Base-by-base conservation (phyloP, 257 asterid species). In the Linderniella brevidens region DNA sequence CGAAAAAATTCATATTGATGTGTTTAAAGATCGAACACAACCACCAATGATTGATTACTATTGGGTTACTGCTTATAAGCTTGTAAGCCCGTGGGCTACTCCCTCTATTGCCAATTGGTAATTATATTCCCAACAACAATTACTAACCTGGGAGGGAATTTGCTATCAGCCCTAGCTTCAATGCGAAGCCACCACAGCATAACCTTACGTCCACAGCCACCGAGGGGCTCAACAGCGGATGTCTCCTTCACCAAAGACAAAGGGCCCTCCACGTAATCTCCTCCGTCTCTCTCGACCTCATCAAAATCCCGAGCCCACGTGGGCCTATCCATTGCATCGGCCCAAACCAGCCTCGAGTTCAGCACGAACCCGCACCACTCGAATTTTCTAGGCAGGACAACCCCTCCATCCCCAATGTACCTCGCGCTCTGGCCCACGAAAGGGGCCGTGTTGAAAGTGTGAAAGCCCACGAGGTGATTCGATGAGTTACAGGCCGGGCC, bases 161-260 rank as follows among this genome's bases (percentile, higher is more conserved):
- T 85, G 78, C 94, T 81, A 61, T 90, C 99, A 12, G 94, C 79
- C 56, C 93, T 75, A 9, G 99, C 96, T 70, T 90, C 99, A 41
- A 90, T 94, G 32, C 99, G 96, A 49, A 90, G 82, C 99, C 96
- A 85, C 96, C 96, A 90, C 50, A 85, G 63, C 86, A 81, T 56
- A 46, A 90, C 64, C 64, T 75, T 90, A 37, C 79, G 86, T 20
- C 99, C 99, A 39, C 94, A 86, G 59, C 74, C 77, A 54, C 99
- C 94, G 35, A 90, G 96, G 63, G 99, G 99, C 65, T 90, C 94
- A 51, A 85, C 90, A 13, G 69, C 68, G 14, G 94, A 73, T 49
- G 66, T 60, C 54, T 82, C 92, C 71, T 68, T 82, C 52, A 90
- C 55, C 66, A 90, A 77, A 13, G 77, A 60, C 20, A 90, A 41